Evolutionary conservation across 176 grass and related monocot genomes (phyloP).

Genomic region (sorghum (Sorghum bicolor)): DNA sequence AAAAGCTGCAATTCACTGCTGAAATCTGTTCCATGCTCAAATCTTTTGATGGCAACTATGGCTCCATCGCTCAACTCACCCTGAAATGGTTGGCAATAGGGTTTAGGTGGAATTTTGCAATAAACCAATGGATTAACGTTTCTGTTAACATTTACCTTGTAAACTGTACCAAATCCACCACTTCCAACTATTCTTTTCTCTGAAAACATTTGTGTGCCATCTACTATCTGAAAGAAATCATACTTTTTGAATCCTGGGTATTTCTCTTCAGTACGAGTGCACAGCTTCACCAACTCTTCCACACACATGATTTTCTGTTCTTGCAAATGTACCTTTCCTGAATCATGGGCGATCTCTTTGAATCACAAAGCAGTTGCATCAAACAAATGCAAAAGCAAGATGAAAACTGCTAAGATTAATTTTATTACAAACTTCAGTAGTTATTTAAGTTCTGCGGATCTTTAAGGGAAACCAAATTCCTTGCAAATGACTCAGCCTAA

Average conservation of each 20-base stretch:
- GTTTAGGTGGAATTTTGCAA: neutral
- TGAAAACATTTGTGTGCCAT: conserved; percentile 26
- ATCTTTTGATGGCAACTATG: conserved; percentile 31
- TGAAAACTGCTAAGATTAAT: neutral
- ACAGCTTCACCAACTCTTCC: conserved; percentile 24
- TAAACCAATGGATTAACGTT: neutral
- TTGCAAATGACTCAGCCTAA: neutral
- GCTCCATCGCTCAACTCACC: conserved; percentile 10
- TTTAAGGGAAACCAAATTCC: neutral
- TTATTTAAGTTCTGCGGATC: neutral
- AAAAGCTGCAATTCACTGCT: conserved; percentile 17
- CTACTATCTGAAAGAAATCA: conserved; percentile 6
- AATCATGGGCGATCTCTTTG: neutral
- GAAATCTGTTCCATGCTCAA: neutral
- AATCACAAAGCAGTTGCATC: neutral
- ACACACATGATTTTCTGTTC: conserved; percentile 2
- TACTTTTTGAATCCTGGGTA: conserved; percentile 19
- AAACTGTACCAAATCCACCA: conserved; percentile 30
- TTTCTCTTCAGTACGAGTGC: conserved; percentile 10
- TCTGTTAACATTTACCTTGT: conserved; percentile 24
- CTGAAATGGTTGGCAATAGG: conserved; percentile 6
- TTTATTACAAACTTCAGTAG: neutral
- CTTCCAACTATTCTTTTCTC: neutral
- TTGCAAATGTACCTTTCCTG: conserved; percentile 7
- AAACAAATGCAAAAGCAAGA: neutral